A percentile compares a stretch with the other conserved stretches of the same genome.
These are phyloP conservation scores for Trametes sanguinea DNA, from an alignment of 768 basidiomycete genomes.

Conservation along the genomic window DNA sequence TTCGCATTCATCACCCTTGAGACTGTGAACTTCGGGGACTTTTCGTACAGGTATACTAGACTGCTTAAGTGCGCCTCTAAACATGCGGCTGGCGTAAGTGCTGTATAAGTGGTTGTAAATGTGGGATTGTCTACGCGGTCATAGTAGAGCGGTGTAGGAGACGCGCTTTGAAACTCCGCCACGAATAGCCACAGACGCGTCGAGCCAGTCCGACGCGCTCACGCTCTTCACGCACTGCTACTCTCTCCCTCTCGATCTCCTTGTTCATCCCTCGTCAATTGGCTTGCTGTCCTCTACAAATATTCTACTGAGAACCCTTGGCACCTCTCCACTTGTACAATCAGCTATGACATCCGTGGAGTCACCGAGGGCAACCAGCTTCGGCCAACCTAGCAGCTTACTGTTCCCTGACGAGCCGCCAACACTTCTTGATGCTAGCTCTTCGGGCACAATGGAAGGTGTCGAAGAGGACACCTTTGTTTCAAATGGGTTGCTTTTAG, in stretches of 20 bases:
- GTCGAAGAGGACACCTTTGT: constrained; percentile 9
- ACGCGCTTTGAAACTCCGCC: constrained; percentile 5
- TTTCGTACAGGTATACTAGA: too few relatives aligned
- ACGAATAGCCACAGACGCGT: constrained; percentile 20
- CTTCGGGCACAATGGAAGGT: not conserved
- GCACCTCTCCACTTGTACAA: too few relatives aligned
- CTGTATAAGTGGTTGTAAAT: too few relatives aligned
- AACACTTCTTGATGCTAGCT: not conserved
- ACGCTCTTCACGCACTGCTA: not conserved
- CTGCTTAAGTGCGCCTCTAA: too few relatives aligned
- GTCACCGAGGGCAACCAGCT: constrained; percentile 1
- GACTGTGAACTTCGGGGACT: too few relatives aligned
- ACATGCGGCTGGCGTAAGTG: too few relatives aligned
- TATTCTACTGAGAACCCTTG: too few relatives aligned
- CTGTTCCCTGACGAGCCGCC: constrained; percentile 9
- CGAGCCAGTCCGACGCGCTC: constrained; percentile 9
- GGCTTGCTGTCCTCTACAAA: too few relatives aligned
- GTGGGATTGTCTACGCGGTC: too few relatives aligned
- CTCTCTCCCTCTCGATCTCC: too few relatives aligned
- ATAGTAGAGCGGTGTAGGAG: not conserved
- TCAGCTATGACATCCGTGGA: constrained; percentile 3
- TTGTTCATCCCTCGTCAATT: too few relatives aligned
- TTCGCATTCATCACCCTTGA: too few relatives aligned
- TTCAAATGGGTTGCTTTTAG: constrained; percentile 15
- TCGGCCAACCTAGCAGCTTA: constrained; percentile 18